A percentile compares a stretch with the other conserved stretches of the same genome.
These are phyloP conservation scores for Spirogloea muscicola DNA, from an alignment of 139 green algal species.

Conservation along the genomic window DNA sequence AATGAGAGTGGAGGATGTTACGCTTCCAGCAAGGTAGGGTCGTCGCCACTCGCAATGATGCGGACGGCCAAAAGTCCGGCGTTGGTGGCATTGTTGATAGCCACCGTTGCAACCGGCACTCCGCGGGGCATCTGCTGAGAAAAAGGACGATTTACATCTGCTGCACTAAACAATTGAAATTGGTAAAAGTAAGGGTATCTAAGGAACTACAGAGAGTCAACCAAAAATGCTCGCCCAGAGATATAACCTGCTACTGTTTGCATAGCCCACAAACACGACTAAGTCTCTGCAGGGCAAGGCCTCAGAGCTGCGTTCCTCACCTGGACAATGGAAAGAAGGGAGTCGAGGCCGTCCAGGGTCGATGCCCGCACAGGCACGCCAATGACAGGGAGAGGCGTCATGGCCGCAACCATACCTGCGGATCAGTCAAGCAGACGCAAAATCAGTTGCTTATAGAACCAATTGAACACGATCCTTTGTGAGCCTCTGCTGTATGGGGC, in stretches of 20 bases:
- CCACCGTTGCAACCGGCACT: conserved; percentile 94
- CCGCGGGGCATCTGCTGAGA: conserved; percentile 83
- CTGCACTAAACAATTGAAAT: background rate
- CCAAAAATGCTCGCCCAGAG: too few relatives aligned
- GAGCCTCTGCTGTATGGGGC: too few relatives aligned
- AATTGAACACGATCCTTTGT: too few relatives aligned
- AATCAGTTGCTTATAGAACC: too few relatives aligned
- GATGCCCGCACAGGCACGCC: conserved; percentile 85
- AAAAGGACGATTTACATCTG: background rate
- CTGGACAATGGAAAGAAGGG: conserved; percentile 84
- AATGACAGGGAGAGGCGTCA: conserved; percentile 93
- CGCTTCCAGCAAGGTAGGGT: conserved; percentile 8
- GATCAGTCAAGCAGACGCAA: background rate
- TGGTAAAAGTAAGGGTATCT: background rate
- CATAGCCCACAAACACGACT: too few relatives aligned
- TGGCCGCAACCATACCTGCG: conserved; percentile 86
- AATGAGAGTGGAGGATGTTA: too few relatives aligned
- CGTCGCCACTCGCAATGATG: conserved; percentile 81
- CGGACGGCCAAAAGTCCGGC: conserved; percentile 86
- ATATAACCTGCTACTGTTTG: too few relatives aligned
- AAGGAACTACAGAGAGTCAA: background rate
- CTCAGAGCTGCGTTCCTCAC: too few relatives aligned
- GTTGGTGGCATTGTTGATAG: conserved; percentile 94
- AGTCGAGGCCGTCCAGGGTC: conserved; percentile 90
- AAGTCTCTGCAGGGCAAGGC: too few relatives aligned